Base-by-base conservation (phyloP, 768 basidiomycete species). In the Xerocomus spinulosus region DNA sequence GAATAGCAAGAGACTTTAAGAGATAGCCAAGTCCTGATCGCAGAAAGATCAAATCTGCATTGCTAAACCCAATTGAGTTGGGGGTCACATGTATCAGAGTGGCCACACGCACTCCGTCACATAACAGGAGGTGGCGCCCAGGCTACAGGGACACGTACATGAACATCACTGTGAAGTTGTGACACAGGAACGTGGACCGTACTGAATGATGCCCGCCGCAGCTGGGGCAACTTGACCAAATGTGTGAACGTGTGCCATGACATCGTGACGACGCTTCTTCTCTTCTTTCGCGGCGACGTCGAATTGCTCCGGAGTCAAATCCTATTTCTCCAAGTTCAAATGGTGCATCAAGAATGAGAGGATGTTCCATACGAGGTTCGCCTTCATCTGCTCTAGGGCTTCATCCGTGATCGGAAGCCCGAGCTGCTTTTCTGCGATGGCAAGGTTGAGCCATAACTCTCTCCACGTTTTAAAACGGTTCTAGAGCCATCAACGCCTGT, bases 221-320 rank as follows among this genome's bases (percentile, higher is more conserved):
- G 90, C 88, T 9, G 94, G 94, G 1, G 94, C 94, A 44, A 94
- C 87, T 37, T 77, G 79, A 5, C 94, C 94, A 64, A 97, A 99
- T 4, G 94, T 96, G 70, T 98, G 92, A 36, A 99, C 96, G 62
- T 99, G 96, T 0, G 96, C 96, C 96, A 99, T 99, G 36, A 99
- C 96, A 69, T 99, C 96, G 71, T 99, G 96, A 12, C 96, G 79
- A 21, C 96, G 74, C 70, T 92, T 96, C 75, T 96, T 98, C 72
- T 99, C 96, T 68, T 99, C 96, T 46, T 78, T 72, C 0, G 92
- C 94, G 2, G 96, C 96, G 44, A 89, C 76, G 54, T 84, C 85
- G 61, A 98, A 95, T 71, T 99, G 96, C 40, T 85, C 81, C 10
- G 81, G 85, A 47, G 92, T 92, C 25, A 98, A 70, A 38, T 85